Evolutionary conservation across 225 moss, liverwort and hornwort species (phyloP).

Genomic region (Bryum argenteum): DNA sequence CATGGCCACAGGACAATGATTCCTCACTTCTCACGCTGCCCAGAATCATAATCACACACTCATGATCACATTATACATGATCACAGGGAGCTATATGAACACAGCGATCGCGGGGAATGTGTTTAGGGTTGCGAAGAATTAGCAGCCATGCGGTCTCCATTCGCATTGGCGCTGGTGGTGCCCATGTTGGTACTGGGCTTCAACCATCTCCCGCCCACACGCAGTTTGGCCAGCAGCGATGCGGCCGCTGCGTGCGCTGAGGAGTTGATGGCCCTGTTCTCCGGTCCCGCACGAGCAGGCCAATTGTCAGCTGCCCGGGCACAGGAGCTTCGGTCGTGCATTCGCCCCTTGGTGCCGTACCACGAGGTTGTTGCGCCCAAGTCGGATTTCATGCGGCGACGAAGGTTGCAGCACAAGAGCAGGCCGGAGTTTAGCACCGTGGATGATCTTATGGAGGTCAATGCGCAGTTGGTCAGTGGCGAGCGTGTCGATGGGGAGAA

Average conservation of each 20-base stretch:
- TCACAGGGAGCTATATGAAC: too few species aligned
- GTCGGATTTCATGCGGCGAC: slow-evolving; percentile 19
- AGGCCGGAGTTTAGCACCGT: slow-evolving; percentile 2
- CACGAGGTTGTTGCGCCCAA: slow-evolving; percentile 31
- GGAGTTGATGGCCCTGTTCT: slow-evolving; percentile 54
- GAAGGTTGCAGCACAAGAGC: slow-evolving; percentile 21
- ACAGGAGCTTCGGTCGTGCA: slow-evolving; percentile 40
- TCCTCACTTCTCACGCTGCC: too few species aligned
- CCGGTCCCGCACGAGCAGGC: slow-evolving; percentile 38
- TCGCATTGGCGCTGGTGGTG: slow-evolving; percentile 25
- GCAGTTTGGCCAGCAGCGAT: slow-evolving; percentile 32
- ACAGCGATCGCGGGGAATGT: too few species aligned
- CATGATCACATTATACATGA: too few species aligned
- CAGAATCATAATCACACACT: too few species aligned
- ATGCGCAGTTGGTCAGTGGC: slow-evolving; percentile 31
- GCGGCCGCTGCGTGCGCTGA: slow-evolving; percentile 46
- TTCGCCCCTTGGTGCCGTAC: slow-evolving; percentile 51
- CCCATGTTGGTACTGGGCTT: slow-evolving; percentile 41
- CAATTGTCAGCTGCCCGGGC: slow-evolving; percentile 34
- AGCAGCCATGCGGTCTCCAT: slow-evolving; percentile 36
- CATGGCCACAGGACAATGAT: too few species aligned
- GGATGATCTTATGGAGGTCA: slow-evolving; percentile 41
- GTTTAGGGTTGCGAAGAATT: too few species aligned
- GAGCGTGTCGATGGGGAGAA: slow-evolving; percentile 20
- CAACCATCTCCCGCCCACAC: background rate